Percentiles rank a stretch among this genome's conserved stretches.
Conservation (phyloP, 306 rosid genomes). For the Ormosia emarginata region DNA sequence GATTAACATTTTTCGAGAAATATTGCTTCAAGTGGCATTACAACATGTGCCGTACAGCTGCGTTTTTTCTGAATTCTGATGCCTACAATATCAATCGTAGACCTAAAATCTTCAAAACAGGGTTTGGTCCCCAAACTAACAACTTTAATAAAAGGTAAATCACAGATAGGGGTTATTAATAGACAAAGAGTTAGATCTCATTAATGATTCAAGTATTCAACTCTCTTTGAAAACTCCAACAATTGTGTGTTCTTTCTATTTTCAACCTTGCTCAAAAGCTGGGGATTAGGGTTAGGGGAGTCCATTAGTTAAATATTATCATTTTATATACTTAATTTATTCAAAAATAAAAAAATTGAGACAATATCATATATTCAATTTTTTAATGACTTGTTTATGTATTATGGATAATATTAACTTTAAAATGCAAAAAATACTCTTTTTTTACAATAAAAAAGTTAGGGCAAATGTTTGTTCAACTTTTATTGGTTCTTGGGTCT, state of each 20-base stretch:
- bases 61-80: background rate
- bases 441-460: too few species aligned
- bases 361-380: too few species aligned
- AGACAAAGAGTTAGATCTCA: background rate
- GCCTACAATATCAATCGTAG: background rate
- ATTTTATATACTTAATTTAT: too few species aligned
- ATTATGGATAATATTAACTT: too few species aligned
- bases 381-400: too few species aligned
- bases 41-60: background rate
- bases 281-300: background rate
- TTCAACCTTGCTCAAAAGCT: background rate
- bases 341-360: too few species aligned
- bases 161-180: background rate
- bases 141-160: background rate
- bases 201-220: background rate
- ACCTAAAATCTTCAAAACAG: conserved; percentile 1
- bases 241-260: background rate
- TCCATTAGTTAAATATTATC: background rate
- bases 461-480: background rate
- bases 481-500: background rate
- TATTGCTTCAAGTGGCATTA: background rate
- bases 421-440: too few species aligned
- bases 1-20: too few species aligned
- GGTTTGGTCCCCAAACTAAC: background rate
- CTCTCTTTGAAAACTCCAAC: background rate